Base-by-base conservation (phyloP, 129 eudicot genomes). In the Artemisia annua region DNA sequence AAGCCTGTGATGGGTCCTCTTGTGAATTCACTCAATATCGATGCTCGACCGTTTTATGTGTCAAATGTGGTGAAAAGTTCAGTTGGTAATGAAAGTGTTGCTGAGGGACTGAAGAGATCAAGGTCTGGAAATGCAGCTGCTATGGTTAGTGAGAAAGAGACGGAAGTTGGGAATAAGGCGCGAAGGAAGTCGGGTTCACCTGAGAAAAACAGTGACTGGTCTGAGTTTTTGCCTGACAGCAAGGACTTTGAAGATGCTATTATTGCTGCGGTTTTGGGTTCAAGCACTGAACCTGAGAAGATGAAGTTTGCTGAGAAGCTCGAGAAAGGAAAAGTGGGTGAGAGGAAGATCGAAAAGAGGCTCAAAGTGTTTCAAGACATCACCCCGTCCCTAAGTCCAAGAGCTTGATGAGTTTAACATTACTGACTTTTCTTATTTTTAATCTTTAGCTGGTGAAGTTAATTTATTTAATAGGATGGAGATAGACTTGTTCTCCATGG, bases 401-500 rank as follows among this genome's bases (percentile, higher is more conserved):
- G 89, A 71, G 93, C 96, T 15, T 84, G 76, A 86, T 12, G 48
- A n/a, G 54, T 3, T 26, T 14, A 22, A 24, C 39, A 16, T 66
- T 35, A 63, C 50, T 57, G 69, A 74, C 79, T 84, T 71, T 44
- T 20, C 67, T 63, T 71, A 70, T 60, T 69, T 55, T 28, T 62
- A 24, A 44, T 18, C 4, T 63, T 19, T 68, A 62, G 26, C 12
- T 6, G 51, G 32, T 24, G 7, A 43, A 65, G 35, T 75, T 52
- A 67, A 58, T 58, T 72, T 58, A 19, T 58, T 10, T 51, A 12
- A 66, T 67, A 86, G 86, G 62, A 83, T 73, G 91, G 96, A 93
- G 98, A 93, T 89, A 83, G 76, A 81, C 98, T 93, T 93, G 89
- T 93, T 93, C 98, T 93, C 95, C 96, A 74, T 53, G 53, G 19